Evolutionary conservation across 2,329 filamentous ascomycete species (phyloP), one percentile per base, ranked within the genome.

Genomic region (Cryphonectria radicalis): DNA sequence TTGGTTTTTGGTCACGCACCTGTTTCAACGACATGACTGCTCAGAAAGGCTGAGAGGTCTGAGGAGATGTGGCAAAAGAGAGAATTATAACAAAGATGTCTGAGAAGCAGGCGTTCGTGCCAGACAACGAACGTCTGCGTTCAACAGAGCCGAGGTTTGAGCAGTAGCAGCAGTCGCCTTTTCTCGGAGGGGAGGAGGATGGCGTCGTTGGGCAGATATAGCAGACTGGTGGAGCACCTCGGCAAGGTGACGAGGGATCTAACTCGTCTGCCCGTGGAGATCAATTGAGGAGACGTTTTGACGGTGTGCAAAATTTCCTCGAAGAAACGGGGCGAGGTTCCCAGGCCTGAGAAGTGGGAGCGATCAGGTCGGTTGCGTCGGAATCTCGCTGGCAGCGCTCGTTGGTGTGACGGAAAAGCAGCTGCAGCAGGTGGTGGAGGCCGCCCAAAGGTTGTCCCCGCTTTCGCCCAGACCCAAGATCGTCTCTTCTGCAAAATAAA

Each of bases 21-120:
- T 82, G 82, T 75, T 83, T 83, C 70, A 83, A 73, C 76, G 82
- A 83, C 82, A 83, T 83, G 72, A 53, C 73, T 70, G 66, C 71
- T 59, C 46, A 70, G 46, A 50, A 32, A 32, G 46, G 43, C 50
- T 66, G 63, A 19, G 59, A 19, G 22, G 46, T n/a, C 19, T 65
- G 35, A 32, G 28, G 43, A 67, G 46, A 37, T 62, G 35, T 40
- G 59, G 57, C 17, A n/a, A n/a, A n/a, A 11, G 22, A 50, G 1
- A 50, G 1, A 50, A 10, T 3, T 6, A 50, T 19, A 22, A n/a
- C 8, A 22, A 42, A 50, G 17, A 25, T 28, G 22, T 59, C 43
- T 50, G 67, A n/a, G 35, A 42, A 25, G 35, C 64, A 71, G 71
- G 35, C 66, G 69, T 64, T 71, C 66, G 66, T 60, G 46, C 66